A percentile compares a stretch with the other conserved stretches of the same genome.
Conservation (phyloP, 176 grass and related monocot species). For the Aegilops speltoides region DNA sequence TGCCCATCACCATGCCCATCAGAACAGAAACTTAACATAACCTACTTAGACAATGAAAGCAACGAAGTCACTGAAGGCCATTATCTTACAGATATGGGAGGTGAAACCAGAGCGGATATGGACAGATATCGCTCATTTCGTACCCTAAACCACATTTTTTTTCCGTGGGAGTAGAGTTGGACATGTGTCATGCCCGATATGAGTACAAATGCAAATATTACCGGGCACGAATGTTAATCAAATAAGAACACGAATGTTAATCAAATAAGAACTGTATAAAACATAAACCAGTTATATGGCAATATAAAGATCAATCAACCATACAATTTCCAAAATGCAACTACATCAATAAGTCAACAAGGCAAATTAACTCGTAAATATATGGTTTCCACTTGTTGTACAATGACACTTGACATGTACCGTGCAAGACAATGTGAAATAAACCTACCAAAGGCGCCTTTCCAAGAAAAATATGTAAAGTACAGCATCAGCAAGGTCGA, state of each 20-base stretch:
- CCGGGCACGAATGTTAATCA: not conserved
- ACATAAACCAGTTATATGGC: not conserved
- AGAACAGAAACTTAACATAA: constrained; percentile 1
- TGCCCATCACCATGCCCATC: not conserved
- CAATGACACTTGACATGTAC: not conserved
- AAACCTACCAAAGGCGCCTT: not conserved
- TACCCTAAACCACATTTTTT: not conserved
- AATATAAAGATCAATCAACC: not conserved
- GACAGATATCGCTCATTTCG: not conserved
- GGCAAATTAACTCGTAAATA: not conserved
- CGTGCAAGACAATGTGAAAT: not conserved
- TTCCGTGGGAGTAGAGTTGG: not conserved
- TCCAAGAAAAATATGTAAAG: not conserved
- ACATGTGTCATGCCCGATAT: not conserved
- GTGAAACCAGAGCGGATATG: not conserved
- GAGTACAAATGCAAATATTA: not conserved
- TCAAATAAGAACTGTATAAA: not conserved
- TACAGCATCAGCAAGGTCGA: not conserved
- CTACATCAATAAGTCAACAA: not conserved
- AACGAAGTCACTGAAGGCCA: constrained; percentile 18
- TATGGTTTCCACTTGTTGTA: not conserved
- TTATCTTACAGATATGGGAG: not conserved
- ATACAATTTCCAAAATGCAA: not conserved
- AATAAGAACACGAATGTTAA: not conserved
- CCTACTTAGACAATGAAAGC: constrained; percentile 1